These are phyloP conservation scores for Boletus bicolor DNA, from an alignment of 768 basidiomycete species.

Conservation along the genomic window DNA sequence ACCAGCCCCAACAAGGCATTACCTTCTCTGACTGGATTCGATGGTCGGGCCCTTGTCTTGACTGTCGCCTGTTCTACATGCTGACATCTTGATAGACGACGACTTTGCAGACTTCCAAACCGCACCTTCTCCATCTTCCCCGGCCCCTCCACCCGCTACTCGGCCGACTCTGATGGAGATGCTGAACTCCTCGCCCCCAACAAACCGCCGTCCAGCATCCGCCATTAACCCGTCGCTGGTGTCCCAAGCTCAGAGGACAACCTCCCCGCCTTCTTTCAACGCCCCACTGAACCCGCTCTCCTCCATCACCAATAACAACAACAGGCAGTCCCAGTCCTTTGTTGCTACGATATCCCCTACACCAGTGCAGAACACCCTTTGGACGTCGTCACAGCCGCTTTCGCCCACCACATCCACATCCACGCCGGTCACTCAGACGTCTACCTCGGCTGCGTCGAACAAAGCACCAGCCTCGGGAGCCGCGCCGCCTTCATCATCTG, in stretches of 20 bases:
- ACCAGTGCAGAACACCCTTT: constrained; percentile 20
- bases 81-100: constrained; percentile 50
- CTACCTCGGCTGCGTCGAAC: constrained; percentile 11
- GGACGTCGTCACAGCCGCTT: constrained; percentile 28
- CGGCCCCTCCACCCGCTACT: constrained; percentile 34
- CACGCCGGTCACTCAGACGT: constrained; percentile 12
- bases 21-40: constrained; percentile 27
- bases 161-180: constrained; percentile 47
- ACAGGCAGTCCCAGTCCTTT: constrained; percentile 21
- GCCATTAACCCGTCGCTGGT: constrained; percentile 5
- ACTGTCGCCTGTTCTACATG: background rate
- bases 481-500: constrained; percentile 27
- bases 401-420: constrained; percentile 18
- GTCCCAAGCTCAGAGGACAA: constrained; percentile 13
- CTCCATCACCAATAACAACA: constrained; percentile 22
- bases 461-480: constrained; percentile 15
- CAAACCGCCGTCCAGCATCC: constrained; percentile 15
- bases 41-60: constrained; percentile 19
- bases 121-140: constrained; percentile 47
- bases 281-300: constrained; percentile 22
- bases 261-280: constrained; percentile 28
- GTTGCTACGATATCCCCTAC: constrained; percentile 15
- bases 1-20: constrained; percentile 30
- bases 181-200: constrained; percentile 36
- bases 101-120: constrained; percentile 87